Conservation (phyloP, 345 rosid genomes). For the Pistacia vera region DNA sequence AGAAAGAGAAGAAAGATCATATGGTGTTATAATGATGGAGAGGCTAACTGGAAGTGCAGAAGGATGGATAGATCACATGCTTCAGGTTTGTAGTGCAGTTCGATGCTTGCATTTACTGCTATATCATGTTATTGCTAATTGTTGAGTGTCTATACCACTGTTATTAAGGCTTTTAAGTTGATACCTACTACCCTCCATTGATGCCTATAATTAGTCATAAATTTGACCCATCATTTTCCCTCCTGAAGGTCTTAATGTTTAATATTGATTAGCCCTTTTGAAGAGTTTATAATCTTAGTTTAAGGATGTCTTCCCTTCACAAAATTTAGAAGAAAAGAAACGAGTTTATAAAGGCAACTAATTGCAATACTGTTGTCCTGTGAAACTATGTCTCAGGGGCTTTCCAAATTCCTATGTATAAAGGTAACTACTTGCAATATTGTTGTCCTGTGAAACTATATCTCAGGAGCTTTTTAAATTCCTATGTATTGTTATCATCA, state of each 20-base stretch:
- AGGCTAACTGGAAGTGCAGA: slow-evolving; percentile 75
- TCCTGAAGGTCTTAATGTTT: neutral
- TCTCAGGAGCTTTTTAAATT: no score
- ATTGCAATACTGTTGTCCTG: neutral
- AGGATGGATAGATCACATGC: slow-evolving; percentile 89
- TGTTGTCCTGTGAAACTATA: no score
- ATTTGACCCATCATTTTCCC: no score
- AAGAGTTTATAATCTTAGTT: neutral
- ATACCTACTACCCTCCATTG: neutral
- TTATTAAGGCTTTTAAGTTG: neutral
- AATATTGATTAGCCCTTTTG: neutral
- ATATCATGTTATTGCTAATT: neutral
- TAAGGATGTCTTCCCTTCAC: neutral
- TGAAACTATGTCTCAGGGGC: neutral
- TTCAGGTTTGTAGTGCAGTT: slow-evolving; percentile 61
- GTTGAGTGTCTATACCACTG: neutral
- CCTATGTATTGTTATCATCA: neutral
- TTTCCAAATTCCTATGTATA: no score
- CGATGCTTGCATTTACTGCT: neutral
- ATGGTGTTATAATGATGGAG: slow-evolving; percentile 88
- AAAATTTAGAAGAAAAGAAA: neutral
- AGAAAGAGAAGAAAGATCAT: slow-evolving; percentile 58
- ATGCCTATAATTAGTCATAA: no score
- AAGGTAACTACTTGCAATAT: no score
- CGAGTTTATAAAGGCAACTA: neutral